Percentiles rank a stretch among this genome's conserved stretches.
phyloP scores from a whole-genome alignment of 2,329 filamentous ascomycete genomes.

The Aspergillus sp. region DNA sequence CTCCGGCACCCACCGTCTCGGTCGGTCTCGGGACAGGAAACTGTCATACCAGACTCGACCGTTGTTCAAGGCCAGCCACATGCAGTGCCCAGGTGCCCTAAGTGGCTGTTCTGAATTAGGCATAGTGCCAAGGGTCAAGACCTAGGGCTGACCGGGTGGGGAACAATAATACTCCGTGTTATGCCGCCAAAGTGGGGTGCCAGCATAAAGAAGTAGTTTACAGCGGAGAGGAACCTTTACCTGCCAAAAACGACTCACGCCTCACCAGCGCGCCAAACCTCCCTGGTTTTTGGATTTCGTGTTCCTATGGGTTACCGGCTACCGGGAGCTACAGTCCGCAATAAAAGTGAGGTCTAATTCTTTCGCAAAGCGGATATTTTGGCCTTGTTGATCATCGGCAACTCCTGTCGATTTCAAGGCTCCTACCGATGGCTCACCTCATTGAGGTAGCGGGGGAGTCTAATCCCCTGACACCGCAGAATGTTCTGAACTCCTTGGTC shows the following conservation, averaged over 20 bases:
- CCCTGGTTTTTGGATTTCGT: not conserved
- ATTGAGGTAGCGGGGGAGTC: slow-evolving; percentile 83
- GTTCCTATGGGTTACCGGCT: slow-evolving; percentile 9
- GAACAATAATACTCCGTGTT: slow-evolving; percentile 19
- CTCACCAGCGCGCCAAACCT: not conserved
- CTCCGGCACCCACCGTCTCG: no score
- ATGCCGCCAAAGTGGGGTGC: slow-evolving; percentile 24
- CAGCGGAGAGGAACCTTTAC: not conserved
- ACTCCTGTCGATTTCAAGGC: not conserved
- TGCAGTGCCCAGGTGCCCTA: slow-evolving; percentile 20
- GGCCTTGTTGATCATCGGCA: slow-evolving; percentile 2
- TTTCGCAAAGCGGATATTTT: slow-evolving; percentile 6
- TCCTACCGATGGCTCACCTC: slow-evolving; percentile 61
- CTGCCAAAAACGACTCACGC: not conserved
- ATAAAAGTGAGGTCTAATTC: slow-evolving; percentile 3
- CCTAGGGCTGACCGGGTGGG: slow-evolving; percentile 28
- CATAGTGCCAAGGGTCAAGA: slow-evolving; percentile 25
- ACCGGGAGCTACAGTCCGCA: not conserved
- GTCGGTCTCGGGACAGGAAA: no score
- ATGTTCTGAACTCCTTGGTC: slow-evolving; percentile 65
- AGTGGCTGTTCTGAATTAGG: slow-evolving; percentile 9
- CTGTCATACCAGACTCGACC: no score
- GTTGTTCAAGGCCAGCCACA: no score
- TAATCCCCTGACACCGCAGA: slow-evolving; percentile 64
- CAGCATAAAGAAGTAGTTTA: slow-evolving; percentile 8